Conservation (phyloP, 768 basidiomycete genomes). For the Symmetrospora coprosmae region DNA sequence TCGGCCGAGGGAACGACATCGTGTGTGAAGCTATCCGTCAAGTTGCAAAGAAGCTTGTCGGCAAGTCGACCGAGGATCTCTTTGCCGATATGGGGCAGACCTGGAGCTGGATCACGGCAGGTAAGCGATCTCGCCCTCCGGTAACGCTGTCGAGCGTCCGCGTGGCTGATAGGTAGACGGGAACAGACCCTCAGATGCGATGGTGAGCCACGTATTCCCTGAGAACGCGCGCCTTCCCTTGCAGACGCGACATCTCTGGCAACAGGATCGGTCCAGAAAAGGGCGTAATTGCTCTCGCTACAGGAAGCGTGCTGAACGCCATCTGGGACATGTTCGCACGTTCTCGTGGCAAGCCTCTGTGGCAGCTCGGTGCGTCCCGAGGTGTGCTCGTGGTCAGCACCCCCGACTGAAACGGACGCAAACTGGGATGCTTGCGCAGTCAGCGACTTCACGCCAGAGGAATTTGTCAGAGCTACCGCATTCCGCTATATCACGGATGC, state of each 20-base stretch:
- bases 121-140: constrained; percentile 68
- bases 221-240: neutral
- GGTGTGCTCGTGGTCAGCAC: neutral
- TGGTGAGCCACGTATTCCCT: neutral
- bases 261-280: constrained; percentile 25
- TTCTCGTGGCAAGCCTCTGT: constrained; percentile 26
- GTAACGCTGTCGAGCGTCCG: too few species aligned
- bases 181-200: constrained; percentile 15
- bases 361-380: constrained; percentile 23
- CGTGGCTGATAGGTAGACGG: too few species aligned
- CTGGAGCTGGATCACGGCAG: constrained; percentile 72
- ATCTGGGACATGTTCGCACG: constrained; percentile 30
- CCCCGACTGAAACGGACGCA: neutral
- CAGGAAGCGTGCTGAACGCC: constrained; percentile 26
- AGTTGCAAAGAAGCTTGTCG: constrained; percentile 66
- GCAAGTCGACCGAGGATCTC: constrained; percentile 63
- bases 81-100: constrained; percentile 82
- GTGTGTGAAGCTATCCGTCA: constrained; percentile 53
- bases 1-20: constrained; percentile 87
- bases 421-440: neutral
- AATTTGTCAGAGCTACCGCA: constrained; percentile 26
- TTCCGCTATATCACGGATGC: constrained; percentile 81
- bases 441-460: constrained; percentile 29
- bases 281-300: constrained; percentile 29
- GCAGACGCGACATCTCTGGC: neutral